Evolutionary conservation across 108 stramenopile species (phyloP), one percentile per base, ranked within the genome.

Genomic region (Conticribra weissflogii): DNA sequence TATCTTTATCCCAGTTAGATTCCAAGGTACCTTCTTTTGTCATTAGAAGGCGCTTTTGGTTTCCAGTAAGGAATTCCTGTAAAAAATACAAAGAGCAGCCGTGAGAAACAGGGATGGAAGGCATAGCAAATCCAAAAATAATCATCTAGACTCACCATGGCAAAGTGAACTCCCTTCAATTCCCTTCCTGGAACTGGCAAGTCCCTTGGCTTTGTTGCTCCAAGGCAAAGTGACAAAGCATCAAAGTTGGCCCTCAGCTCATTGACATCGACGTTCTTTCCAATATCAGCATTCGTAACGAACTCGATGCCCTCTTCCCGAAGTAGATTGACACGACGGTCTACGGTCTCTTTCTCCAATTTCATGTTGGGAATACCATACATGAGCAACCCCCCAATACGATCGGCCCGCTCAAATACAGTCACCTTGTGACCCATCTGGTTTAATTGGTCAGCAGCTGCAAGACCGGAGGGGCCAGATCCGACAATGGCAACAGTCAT

Each of bases 321-420:
- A 25, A 97, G 89, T 27, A 97, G 77, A 65, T 97, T 91, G 21
- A 97, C 92, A 47, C 97, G 88, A 54, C 96, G 92, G 66, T 95
- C 88, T 29, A 98, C 96, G 4, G 94, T 97, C 50, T 96, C 94
- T 88, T 98, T 97, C 72, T 97, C 96, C 50, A 98, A 85, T 77
- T 98, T 98, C 96, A 96, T 97, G 88, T 98, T 98, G 28, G 97
- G 97, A 71, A 98, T 98, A 30, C 97, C 97, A 72, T 97, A 98
- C 94, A 96, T 97, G 62, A 98, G 83, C 25, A 98, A 81, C n/a
- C 96, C 97, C 25, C 97, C 97, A 60, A 97, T 73, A 49, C 96
- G 88, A 83, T 98, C 97, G 53, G 94, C 92, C 21, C 97, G 90
- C 78, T 94, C 93, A 67, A 90, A 97, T 8, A 97, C 96, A 18